These are phyloP conservation scores for Triadica sebifera DNA, from an alignment of 345 rosid genomes.

Conservation along the genomic window DNA sequence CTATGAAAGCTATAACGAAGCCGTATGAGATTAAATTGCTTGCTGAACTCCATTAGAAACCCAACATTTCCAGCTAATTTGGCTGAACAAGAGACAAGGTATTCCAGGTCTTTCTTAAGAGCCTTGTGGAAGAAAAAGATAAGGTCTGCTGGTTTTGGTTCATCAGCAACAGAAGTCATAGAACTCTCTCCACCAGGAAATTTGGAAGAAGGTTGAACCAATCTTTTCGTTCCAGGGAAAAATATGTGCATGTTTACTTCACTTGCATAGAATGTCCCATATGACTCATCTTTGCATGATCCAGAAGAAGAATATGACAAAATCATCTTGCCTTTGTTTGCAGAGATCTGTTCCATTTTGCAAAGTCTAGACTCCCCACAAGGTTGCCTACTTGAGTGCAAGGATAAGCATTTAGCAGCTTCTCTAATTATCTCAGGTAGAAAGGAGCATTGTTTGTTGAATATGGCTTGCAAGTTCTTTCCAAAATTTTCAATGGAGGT, in stretches of 20 bases:
- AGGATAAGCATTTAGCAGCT: conserved; percentile 32
- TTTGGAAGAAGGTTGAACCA: conserved; percentile 21
- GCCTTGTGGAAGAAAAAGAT: conserved; percentile 86
- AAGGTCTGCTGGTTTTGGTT: conserved; percentile 60
- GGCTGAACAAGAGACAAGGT: conserved; percentile 59
- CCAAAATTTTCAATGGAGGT: conserved; percentile 47
- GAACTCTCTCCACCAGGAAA: conserved; percentile 37
- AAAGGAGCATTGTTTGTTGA: conserved; percentile 40
- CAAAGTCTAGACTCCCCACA: conserved; percentile 26
- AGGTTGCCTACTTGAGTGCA: conserved; percentile 22
- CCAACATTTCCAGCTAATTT: conserved; percentile 45
- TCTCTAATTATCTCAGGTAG: conserved; percentile 35
- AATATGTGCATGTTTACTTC: conserved; percentile 39
- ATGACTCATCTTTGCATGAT: conserved; percentile 23
- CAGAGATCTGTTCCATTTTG: conserved; percentile 21
- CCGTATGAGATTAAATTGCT: conserved; percentile 51
- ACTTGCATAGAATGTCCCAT: conserved; percentile 42
- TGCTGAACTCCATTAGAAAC: conserved; percentile 54
- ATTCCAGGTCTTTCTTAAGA: conserved; percentile 63
- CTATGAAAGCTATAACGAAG: conserved; percentile 59
- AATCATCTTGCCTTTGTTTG: conserved; percentile 30
- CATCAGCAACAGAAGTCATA: conserved; percentile 26
- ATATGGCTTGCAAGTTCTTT: conserved; percentile 46
- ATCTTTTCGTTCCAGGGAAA: conserved; percentile 34
- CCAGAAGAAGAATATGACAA: conserved; percentile 24